Conservation (phyloP, 192 early-diverging fungal species). For the Geosiphon pyriformis region DNA sequence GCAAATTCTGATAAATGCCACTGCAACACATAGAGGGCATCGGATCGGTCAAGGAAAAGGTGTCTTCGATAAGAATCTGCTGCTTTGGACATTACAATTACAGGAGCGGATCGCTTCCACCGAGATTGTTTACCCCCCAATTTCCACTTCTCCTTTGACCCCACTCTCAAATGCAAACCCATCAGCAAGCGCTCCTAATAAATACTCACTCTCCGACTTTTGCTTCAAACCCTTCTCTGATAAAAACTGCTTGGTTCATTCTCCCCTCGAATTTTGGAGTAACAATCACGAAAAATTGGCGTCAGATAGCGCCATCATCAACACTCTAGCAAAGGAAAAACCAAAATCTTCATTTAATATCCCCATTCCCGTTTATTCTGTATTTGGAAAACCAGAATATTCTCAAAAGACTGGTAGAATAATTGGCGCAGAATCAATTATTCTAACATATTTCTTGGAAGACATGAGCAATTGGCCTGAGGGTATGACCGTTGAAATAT, state of each 20-base stretch:
- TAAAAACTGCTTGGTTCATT: constrained; percentile 51
- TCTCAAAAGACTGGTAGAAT: constrained; percentile 1
- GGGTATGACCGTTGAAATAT: constrained; percentile 27
- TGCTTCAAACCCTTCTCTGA: constrained; percentile 11
- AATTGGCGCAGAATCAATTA: constrained; percentile 40
- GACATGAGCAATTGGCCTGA: constrained; percentile 15
- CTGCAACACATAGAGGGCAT: background rate
- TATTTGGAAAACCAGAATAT: constrained; percentile 17
- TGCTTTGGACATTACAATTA: background rate
- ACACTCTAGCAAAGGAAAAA: background rate
- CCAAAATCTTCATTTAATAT: constrained; percentile 3
- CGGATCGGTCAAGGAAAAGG: background rate
- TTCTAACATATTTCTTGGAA: constrained; percentile 52
- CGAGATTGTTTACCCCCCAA: background rate
- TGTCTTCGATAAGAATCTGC: background rate
- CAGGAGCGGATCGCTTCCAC: background rate
- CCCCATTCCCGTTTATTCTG: constrained; percentile 4
- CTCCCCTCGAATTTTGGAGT: constrained; percentile 49
- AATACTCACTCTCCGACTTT: constrained; percentile 25
- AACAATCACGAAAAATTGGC: background rate
- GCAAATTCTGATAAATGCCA: constrained; percentile 7
- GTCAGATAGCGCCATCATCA: background rate
- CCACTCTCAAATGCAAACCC: background rate
- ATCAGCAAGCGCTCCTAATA: background rate
- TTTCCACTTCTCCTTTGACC: background rate